A percentile compares a stretch with the other conserved stretches of the same genome.
phyloP scores from a whole-genome alignment of 2,329 filamentous ascomycete species.

The Ophiocordyceps camponoti-rufipedis region DNA sequence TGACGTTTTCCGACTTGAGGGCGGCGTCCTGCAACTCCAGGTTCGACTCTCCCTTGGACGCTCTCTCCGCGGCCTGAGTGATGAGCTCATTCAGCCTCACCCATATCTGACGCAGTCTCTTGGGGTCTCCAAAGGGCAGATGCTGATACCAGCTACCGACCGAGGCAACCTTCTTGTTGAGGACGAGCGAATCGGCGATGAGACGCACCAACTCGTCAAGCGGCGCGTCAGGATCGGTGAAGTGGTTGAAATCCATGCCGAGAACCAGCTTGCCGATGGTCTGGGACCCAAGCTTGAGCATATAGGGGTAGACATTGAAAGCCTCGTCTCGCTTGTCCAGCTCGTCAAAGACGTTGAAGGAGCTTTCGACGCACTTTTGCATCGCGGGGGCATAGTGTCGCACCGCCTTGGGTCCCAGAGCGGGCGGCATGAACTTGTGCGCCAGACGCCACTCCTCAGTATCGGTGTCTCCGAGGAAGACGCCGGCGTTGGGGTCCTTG shows the following conservation, averaged over 20 bases:
- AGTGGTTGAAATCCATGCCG: constrained; percentile 27
- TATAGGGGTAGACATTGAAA: constrained; percentile 30
- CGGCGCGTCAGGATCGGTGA: constrained; percentile 22
- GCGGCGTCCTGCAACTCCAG: constrained; percentile 29
- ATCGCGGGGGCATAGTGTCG: constrained; percentile 41
- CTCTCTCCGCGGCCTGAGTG: constrained; percentile 17
- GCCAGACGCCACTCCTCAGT: constrained; percentile 28
- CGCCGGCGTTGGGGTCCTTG: constrained; percentile 18
- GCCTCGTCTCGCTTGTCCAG: constrained; percentile 28
- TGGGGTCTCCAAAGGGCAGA: constrained; percentile 39
- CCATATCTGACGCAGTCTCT: constrained; percentile 15
- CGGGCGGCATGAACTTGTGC: constrained; percentile 45
- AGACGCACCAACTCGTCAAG: constrained; percentile 30
- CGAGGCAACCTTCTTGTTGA: constrained; percentile 40
- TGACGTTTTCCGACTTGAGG: constrained; percentile 23
- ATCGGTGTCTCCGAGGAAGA: constrained; percentile 32
- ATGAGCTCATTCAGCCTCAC: constrained; percentile 10
- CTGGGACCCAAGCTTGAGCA: constrained; percentile 29
- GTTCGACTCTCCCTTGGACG: constrained; percentile 18
- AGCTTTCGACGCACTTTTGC: constrained; percentile 29
- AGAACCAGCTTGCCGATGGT: constrained; percentile 20
- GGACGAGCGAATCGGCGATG: constrained; percentile 29
- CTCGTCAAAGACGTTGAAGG: constrained; percentile 28
- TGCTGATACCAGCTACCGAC: constrained; percentile 35
- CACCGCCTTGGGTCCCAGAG: constrained; percentile 39